phyloP scores from a whole-genome alignment of 2,329 filamentous ascomycete species.

The Trichophaea hybrida region DNA sequence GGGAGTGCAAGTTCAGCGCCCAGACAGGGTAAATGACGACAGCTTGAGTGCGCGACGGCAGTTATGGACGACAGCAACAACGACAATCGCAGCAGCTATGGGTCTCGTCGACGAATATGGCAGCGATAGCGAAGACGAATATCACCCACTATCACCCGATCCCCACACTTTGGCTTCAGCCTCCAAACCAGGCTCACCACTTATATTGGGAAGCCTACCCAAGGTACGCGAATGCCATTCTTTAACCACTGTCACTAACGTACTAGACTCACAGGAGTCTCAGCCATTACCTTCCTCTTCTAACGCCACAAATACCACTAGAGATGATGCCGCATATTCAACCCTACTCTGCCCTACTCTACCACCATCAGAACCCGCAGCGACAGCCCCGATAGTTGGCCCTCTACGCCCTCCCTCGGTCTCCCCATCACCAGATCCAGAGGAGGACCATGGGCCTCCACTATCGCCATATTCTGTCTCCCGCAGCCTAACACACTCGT shows the following conservation, averaged over 20 bases:
- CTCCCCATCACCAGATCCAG: slow-evolving; percentile 17
- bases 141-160: slow-evolving; percentile 7
- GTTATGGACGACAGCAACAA: background rate
- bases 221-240: background rate
- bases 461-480: slow-evolving; percentile 54
- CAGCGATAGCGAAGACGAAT: slow-evolving; percentile 32
- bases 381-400: slow-evolving; percentile 18
- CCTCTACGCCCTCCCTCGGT: slow-evolving; percentile 19
- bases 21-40: background rate
- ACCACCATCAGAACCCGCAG: background rate
- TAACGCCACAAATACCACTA: slow-evolving; percentile 9
- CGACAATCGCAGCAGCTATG: slow-evolving; percentile 12
- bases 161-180: background rate
- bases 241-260: slow-evolving; percentile 7
- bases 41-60: background rate
- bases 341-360: background rate
- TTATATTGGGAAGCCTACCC: slow-evolving; percentile 16
- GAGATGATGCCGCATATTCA: background rate
- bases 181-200: slow-evolving; percentile 8
- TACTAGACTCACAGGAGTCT: slow-evolving; percentile 9
- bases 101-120: slow-evolving; percentile 31
- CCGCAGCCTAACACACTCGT: slow-evolving; percentile 50
- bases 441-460: slow-evolving; percentile 30
- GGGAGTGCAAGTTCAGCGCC: background rate
- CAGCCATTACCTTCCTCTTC: slow-evolving; percentile 16